Evolutionary conservation across 306 rosid species (phyloP).

Genomic region (Lotus japonicus): DNA sequence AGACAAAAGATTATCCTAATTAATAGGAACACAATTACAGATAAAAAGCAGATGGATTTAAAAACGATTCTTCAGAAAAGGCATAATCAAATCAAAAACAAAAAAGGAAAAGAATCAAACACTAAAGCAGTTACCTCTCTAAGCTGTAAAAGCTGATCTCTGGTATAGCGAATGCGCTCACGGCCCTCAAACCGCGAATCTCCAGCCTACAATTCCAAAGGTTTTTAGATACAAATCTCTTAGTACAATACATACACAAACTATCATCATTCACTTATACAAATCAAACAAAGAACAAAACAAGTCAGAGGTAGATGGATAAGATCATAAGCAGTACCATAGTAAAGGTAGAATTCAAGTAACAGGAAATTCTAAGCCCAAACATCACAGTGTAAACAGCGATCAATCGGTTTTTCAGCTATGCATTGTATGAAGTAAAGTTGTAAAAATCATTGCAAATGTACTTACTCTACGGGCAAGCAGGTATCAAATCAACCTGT

Average conservation of each 20-base stretch:
- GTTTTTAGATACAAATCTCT: slow-evolving; percentile 3
- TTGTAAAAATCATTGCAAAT: background rate
- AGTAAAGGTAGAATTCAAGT: background rate
- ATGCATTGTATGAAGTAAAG: background rate
- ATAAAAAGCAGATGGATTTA: background rate
- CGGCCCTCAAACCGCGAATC: slow-evolving; percentile 84
- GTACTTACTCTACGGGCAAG: background rate
- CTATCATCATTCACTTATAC: background rate
- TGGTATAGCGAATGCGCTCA: slow-evolving; percentile 65
- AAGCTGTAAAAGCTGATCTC: slow-evolving; percentile 69
- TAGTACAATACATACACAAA: background rate
- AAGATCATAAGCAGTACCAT: background rate
- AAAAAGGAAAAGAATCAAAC: background rate
- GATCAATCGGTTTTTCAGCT: background rate
- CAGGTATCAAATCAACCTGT: background rate
- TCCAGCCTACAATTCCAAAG: slow-evolving; percentile 52
- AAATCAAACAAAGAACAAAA: slow-evolving; percentile 1
- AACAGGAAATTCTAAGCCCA: background rate
- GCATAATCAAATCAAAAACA: background rate
- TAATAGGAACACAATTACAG: background rate
- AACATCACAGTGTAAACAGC: background rate
- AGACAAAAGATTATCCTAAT: background rate
- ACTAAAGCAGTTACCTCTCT: slow-evolving; percentile 51
- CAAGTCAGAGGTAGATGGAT: background rate
- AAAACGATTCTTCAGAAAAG: background rate